Conservation (phyloP, 331 rosid species). For the Quercus phellos region DNA sequence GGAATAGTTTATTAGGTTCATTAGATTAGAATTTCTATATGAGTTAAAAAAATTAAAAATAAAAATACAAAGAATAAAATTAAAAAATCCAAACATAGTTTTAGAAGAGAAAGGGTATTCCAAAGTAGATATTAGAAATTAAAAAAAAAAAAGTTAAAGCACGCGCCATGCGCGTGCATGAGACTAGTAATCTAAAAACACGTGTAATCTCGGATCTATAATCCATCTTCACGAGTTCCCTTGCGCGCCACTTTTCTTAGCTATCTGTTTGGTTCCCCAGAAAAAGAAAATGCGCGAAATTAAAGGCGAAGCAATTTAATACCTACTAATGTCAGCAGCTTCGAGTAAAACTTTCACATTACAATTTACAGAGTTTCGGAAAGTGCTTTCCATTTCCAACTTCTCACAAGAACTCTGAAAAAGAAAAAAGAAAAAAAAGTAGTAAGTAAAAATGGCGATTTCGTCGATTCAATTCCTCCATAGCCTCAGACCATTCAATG, state of each 20-base stretch:
- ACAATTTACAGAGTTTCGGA: background rate
- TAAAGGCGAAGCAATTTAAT: background rate
- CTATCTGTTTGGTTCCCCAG: background rate
- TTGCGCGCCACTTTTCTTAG: background rate
- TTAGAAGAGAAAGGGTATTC: too few relatives aligned
- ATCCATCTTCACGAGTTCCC: background rate
- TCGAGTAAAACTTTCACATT: background rate
- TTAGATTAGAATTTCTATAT: too few relatives aligned
- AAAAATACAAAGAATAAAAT: too few relatives aligned
- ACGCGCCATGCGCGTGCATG: too few relatives aligned
- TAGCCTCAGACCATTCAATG: conserved; percentile 1
- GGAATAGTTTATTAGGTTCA: too few relatives aligned
- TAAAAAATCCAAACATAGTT: too few relatives aligned
- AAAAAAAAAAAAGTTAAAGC: too few relatives aligned
- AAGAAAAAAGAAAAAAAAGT: too few relatives aligned
- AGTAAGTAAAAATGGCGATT: conserved; percentile 7
- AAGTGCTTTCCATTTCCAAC: background rate
- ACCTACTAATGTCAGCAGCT: background rate
- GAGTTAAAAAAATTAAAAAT: too few relatives aligned
- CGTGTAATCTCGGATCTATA: background rate
- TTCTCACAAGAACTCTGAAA: background rate
- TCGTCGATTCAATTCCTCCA: conserved; percentile 4
- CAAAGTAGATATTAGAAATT: too few relatives aligned
- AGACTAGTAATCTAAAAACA: background rate
- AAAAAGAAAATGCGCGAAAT: background rate